Percentiles rank a stretch among this genome's conserved stretches.
Evolutionary conservation across 2,329 filamentous ascomycete species (phyloP).

Genomic region (Penicillium sp.): DNA sequence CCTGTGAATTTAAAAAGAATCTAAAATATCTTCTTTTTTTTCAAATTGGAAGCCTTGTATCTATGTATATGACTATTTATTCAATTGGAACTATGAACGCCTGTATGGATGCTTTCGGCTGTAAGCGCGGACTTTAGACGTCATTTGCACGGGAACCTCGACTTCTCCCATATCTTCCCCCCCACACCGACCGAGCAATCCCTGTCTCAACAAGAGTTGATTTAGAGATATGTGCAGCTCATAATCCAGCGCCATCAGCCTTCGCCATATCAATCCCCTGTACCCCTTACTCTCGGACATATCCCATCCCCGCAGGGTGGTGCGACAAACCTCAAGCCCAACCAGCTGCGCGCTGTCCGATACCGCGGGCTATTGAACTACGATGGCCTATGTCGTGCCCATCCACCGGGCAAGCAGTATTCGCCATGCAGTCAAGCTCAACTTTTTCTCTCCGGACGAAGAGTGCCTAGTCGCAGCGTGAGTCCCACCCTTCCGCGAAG

Average conservation of each 20-base stretch:
- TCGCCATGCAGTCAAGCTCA: slow-evolving; percentile 78
- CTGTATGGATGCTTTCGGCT: slow-evolving; percentile 13
- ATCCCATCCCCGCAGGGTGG: slow-evolving; percentile 4
- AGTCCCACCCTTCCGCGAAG: slow-evolving; percentile 37
- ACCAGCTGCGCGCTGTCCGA: slow-evolving; percentile 8
- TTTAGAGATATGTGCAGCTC: not conserved
- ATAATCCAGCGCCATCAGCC: not conserved
- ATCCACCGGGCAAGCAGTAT: slow-evolving; percentile 92
- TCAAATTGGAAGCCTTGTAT: not conserved
- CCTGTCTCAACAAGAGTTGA: not conserved
- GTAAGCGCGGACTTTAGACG: slow-evolving; percentile 14
- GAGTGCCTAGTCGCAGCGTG: slow-evolving; percentile 88
- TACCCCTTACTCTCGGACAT: not conserved
- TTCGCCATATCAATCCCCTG: not conserved
- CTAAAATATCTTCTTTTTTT: not conserved
- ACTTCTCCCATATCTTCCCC: not conserved
- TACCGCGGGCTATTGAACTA: slow-evolving; percentile 7
- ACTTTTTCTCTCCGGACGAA: slow-evolving; percentile 69
- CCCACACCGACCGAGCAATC: not conserved
- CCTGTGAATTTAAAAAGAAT: slow-evolving; percentile 12
- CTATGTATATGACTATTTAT: not conserved
- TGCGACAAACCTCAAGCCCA: slow-evolving; percentile 9
- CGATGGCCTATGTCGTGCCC: slow-evolving; percentile 91
- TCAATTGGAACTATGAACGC: not conserved
- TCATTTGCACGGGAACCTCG: slow-evolving; percentile 5